Base-by-base conservation (phyloP, 495 filamentous ascomycete genomes). In the Parathielavia hyrcaniae region DNA sequence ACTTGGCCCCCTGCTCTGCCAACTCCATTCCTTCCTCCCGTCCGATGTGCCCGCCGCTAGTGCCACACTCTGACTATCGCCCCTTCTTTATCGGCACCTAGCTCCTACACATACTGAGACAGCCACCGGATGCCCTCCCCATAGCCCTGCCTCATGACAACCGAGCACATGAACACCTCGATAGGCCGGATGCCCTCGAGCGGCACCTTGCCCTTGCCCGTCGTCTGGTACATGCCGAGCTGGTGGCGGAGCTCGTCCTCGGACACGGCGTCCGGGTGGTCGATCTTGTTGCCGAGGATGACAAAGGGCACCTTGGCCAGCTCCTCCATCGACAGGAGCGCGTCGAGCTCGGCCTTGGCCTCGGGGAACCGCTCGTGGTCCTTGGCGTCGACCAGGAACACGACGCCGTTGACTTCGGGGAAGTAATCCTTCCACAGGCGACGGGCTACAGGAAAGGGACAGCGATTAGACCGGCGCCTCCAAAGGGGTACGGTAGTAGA, bases 401-500 rank as follows among this genome's bases (percentile, higher is more conserved):
- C 93, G 65, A 96, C 95, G 53, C 92, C 93, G 71, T 84, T 90
- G 48, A 97, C 93, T 81, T 98, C 93, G 70, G 93, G 95, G 86
- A 97, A 95, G 74, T 95, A 95, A 70, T 98, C 93, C 67, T 91
- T 91, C 91, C 93, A 98, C 60, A 97, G 83, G 65, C 95, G 90
- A 50, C 95, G 91, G 54, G 92, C 93, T 93, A 64, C 40, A 51
- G 12, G 14, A 8, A 16, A 12, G 13, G 43, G 32, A 17, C 23
- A 14, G n/a, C 26, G 7, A 20, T 59, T 41, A 57, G 16, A 51
- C 46, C 53, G 13, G 5, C 7, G n/a, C 47, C 2, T 17, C 16
- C 16, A 22, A 43, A 43, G 40, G 40, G 40, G 40, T 9, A 39
- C 5, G 10, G 40, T 14, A 5, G 17, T 2, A 8, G 40, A n/a